These are phyloP conservation scores for baker's yeast (Saccharomyces cerevisiae) DNA, from an alignment of 805 yeast species.

Conservation along the genomic window DNA sequence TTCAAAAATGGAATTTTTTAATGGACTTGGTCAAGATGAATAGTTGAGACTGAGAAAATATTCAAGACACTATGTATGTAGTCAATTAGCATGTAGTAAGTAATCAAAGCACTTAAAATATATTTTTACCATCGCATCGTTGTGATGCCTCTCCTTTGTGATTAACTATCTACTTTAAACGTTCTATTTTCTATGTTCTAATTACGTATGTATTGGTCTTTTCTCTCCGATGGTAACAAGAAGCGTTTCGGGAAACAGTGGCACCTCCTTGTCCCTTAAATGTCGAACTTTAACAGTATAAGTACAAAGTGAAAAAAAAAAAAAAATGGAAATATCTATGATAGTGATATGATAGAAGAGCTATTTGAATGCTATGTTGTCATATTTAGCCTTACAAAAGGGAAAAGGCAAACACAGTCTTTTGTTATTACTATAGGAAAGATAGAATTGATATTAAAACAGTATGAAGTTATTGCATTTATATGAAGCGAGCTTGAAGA, in stretches of 20 bases:
- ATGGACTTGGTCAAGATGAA: neutral
- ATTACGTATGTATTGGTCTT: neutral
- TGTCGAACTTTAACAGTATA: neutral
- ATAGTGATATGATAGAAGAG: neutral
- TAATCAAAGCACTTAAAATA: neutral
- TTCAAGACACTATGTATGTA: neutral
- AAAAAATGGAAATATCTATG: neutral
- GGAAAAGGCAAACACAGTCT: neutral
- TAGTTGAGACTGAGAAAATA: neutral
- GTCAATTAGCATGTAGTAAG: neutral
- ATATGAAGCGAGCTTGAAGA: slow-evolving; percentile 26
- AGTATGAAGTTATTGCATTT: slow-evolving; percentile 8
- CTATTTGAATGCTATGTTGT: neutral
- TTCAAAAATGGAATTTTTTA: slow-evolving; percentile 23
- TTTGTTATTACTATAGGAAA: neutral
- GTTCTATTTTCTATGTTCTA: neutral
- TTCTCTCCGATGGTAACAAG: neutral
- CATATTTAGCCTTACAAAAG: neutral
- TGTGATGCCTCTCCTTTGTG: neutral
- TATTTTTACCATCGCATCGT: neutral
- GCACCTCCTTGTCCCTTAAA: neutral
- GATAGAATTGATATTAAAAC: neutral
- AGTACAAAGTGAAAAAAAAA: neutral
- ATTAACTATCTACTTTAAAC: neutral
- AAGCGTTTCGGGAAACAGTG: neutral